These are phyloP conservation scores for Pestalotiopsis sp. DNA, from an alignment of 2,329 filamentous ascomycete genomes.

Conservation along the genomic window DNA sequence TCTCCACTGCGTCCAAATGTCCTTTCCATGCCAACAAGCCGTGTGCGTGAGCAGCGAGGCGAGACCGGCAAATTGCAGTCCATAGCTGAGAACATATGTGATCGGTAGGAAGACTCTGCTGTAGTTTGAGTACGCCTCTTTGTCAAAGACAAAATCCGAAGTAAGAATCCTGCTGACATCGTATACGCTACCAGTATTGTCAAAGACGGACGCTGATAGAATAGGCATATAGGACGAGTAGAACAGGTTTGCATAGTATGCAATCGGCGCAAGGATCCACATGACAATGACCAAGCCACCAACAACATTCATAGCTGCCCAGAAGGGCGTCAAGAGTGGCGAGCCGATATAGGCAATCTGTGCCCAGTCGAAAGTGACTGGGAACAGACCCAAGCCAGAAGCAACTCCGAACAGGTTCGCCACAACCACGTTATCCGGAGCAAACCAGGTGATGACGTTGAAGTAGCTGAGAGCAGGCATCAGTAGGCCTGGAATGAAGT, in stretches of 20 bases:
- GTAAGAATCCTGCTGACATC: slow-evolving; percentile 82
- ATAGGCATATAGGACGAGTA: slow-evolving; percentile 88
- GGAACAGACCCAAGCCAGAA: slow-evolving; percentile 83
- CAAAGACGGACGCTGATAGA: slow-evolving; percentile 81
- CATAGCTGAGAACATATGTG: slow-evolving; percentile 86
- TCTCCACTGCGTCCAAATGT: slow-evolving; percentile 79
- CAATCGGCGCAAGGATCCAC: slow-evolving; percentile 80
- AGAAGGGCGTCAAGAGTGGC: slow-evolving; percentile 80
- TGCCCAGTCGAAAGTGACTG: slow-evolving; percentile 89
- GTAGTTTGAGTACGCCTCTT: slow-evolving; percentile 76
- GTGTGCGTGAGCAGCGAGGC: slow-evolving; percentile 82
- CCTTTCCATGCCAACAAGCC: slow-evolving; percentile 79
- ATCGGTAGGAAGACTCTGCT: slow-evolving; percentile 85
- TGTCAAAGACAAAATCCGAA: slow-evolving; percentile 76
- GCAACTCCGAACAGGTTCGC: slow-evolving; percentile 85
- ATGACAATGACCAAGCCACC: slow-evolving; percentile 80
- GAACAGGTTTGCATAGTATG: slow-evolving; percentile 80
- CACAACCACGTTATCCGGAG: slow-evolving; percentile 82
- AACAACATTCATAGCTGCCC: slow-evolving; percentile 84
- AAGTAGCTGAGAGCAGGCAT: slow-evolving; percentile 88
- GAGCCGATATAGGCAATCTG: slow-evolving; percentile 89
- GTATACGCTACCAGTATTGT: slow-evolving; percentile 80
- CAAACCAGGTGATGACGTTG: slow-evolving; percentile 87
- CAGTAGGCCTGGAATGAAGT: slow-evolving; percentile 81
- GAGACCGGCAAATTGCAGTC: slow-evolving; percentile 81